Conservation (phyloP, 2,329 filamentous ascomycete genomes). For the Camptophora hylomeconis region DNA sequence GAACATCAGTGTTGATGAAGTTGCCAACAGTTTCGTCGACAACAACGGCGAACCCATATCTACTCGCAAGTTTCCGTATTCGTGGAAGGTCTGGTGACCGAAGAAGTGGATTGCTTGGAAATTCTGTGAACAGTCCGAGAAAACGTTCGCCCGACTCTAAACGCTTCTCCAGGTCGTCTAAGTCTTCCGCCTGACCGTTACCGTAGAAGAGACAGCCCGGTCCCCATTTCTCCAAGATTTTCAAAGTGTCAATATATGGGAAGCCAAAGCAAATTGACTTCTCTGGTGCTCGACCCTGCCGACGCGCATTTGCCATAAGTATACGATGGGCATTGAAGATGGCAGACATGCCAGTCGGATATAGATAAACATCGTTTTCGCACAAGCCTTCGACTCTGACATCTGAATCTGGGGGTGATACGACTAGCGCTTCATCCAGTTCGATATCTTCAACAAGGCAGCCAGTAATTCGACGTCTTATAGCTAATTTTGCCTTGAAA, state of each 20-base stretch:
- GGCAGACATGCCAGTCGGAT: slow-evolving; percentile 83
- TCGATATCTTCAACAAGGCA: slow-evolving; percentile 64
- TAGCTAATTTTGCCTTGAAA: slow-evolving; percentile 70
- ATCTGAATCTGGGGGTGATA: slow-evolving; percentile 18
- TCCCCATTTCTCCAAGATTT: slow-evolving; percentile 88
- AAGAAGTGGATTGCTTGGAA: slow-evolving; percentile 83
- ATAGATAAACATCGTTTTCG: slow-evolving; percentile 81
- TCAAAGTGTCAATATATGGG: slow-evolving; percentile 91
- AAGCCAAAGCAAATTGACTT: slow-evolving; percentile 93
- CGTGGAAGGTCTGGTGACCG: slow-evolving; percentile 70
- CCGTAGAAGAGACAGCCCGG: slow-evolving; percentile 84
- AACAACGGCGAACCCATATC: slow-evolving; percentile 78
- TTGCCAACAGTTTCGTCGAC: slow-evolving; percentile 96
- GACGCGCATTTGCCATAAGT: slow-evolving; percentile 51
- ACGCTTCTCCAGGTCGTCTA: slow-evolving; percentile 68
- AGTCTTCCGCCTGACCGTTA: slow-evolving; percentile 58
- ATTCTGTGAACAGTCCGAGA: slow-evolving; percentile 82
- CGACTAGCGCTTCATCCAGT: slow-evolving; percentile 44
- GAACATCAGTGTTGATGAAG: slow-evolving; percentile 87
- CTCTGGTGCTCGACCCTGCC: slow-evolving; percentile 21
- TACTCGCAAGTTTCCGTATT: slow-evolving; percentile 67
- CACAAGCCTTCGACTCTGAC: slow-evolving; percentile 17
- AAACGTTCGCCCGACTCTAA: slow-evolving; percentile 62
- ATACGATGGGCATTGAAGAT: slow-evolving; percentile 80
- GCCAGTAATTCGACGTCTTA: slow-evolving; percentile 76